These are phyloP conservation scores for Ascoidea tarda DNA, from an alignment of 805 yeast species.

Conservation along the genomic window DNA sequence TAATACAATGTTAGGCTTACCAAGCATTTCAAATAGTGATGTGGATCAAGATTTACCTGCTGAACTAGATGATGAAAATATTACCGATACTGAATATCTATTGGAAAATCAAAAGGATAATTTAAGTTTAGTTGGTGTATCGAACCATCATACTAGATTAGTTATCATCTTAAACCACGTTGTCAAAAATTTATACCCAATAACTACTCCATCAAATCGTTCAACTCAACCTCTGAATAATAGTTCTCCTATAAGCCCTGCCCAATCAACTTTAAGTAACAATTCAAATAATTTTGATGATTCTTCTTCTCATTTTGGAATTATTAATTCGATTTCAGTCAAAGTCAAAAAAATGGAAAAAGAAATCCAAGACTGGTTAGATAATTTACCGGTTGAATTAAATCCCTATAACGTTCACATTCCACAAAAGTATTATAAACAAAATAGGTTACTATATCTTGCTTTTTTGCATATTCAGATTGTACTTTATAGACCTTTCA, in stretches of 20 bases:
- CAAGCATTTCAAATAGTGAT: conserved; percentile 63
- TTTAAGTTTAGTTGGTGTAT: conserved; percentile 27
- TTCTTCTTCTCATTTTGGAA: not conserved
- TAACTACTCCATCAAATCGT: conserved; percentile 24
- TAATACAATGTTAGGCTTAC: conserved; percentile 76
- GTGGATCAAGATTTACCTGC: conserved; percentile 79
- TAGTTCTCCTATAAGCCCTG: conserved; percentile 9
- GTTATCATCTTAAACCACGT: conserved; percentile 60
- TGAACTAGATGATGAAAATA: conserved; percentile 78
- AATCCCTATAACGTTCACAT: conserved; percentile 42
- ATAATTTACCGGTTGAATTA: conserved; percentile 53
- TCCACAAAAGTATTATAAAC: conserved; percentile 41
- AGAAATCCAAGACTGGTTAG: conserved; percentile 60
- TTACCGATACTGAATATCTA: conserved; percentile 49
- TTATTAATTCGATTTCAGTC: conserved; percentile 11
- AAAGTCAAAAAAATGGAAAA: conserved; percentile 49
- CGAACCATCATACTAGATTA: conserved; percentile 72
- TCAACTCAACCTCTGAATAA: conserved; percentile 6
- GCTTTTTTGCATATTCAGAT: conserved; percentile 68
- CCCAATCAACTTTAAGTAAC: not conserved
- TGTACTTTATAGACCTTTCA: conserved; percentile 75
- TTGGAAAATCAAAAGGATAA: conserved; percentile 38
- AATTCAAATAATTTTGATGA: too few relatives aligned
- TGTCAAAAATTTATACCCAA: conserved; percentile 62
- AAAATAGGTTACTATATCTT: conserved; percentile 59